phyloP scores from a whole-genome alignment of 1,139 yeast genomes.

The Yamadazyma trypodendri region DNA sequence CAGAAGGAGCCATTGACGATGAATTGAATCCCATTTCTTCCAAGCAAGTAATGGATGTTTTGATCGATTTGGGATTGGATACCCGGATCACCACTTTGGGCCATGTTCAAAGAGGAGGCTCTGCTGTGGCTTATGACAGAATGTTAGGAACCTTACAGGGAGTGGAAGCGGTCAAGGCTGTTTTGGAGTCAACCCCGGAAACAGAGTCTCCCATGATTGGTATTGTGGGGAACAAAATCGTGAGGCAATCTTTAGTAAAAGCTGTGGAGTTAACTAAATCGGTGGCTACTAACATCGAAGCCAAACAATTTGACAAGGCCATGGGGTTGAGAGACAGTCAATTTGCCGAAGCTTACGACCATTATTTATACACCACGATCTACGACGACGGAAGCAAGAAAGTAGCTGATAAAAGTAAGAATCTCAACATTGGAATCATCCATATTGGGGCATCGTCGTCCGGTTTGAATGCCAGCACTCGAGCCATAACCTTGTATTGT shows the following conservation, averaged over 20 bases:
- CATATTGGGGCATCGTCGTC: constrained; percentile 98
- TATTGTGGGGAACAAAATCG: constrained; percentile 67
- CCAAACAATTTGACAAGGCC: constrained; percentile 61
- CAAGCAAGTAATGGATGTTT: constrained; percentile 64
- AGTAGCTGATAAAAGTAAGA: constrained; percentile 48
- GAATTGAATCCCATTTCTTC: constrained; percentile 66
- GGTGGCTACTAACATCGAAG: constrained; percentile 66
- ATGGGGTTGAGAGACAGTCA: constrained; percentile 79
- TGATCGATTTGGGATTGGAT: constrained; percentile 71
- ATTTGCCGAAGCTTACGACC: constrained; percentile 73
- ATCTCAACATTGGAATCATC: constrained; percentile 73
- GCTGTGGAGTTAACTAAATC: constrained; percentile 69
- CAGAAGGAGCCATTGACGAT: constrained; percentile 77
- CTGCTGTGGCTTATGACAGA: constrained; percentile 80
- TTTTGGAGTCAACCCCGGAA: constrained; percentile 64
- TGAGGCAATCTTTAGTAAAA: constrained; percentile 66
- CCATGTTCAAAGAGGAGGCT: constrained; percentile 85
- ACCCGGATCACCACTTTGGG: constrained; percentile 79
- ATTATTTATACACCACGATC: constrained; percentile 67
- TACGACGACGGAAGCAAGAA: constrained; percentile 61
- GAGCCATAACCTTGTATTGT: constrained; percentile 90
- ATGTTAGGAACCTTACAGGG: constrained; percentile 77
- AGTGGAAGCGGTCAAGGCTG: constrained; percentile 80
- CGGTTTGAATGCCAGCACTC: constrained; percentile 89
- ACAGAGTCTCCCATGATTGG: constrained; percentile 80